phyloP scores from a whole-genome alignment of 2,329 filamentous ascomycete genomes.

The Fusarium sp. region DNA sequence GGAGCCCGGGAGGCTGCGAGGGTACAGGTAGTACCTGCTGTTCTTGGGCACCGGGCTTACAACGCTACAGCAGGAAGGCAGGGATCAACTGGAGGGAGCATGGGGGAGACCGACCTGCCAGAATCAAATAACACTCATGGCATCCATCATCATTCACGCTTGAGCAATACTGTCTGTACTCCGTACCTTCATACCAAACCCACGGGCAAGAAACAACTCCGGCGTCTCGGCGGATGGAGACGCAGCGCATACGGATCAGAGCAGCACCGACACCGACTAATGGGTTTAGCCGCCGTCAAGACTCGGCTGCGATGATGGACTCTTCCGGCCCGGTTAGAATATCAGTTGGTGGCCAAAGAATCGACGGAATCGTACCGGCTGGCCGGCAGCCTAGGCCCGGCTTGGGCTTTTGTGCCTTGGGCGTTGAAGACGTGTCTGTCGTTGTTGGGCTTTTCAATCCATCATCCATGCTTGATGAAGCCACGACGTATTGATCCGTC shows the following conservation, averaged over 20 bases:
- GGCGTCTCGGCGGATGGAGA: slow-evolving; percentile 4
- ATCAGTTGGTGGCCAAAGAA: slow-evolving; percentile 16
- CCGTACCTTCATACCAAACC: neutral
- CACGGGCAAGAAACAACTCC: neutral
- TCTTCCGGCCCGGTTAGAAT: neutral
- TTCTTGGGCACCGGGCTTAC: neutral
- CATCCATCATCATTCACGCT: neutral
- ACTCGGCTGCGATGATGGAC: neutral
- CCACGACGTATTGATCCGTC: slow-evolving; percentile 4
- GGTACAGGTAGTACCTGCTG: slow-evolving; percentile 2
- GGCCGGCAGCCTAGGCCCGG: slow-evolving; percentile 5
- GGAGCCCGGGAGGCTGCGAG: neutral
- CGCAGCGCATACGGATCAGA: slow-evolving; percentile 1
- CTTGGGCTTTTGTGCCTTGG: slow-evolving; percentile 2
- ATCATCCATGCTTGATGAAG: slow-evolving; percentile 2
- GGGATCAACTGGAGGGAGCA: slow-evolving; percentile 23
- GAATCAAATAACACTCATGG: slow-evolving; percentile 4
- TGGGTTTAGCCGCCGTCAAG: slow-evolving; percentile 5
- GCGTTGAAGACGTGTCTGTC: slow-evolving; percentile 11
- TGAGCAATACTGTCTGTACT: neutral
- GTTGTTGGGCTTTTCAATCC: neutral
- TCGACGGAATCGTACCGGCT: slow-evolving; percentile 7
- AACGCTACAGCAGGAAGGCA: slow-evolving; percentile 3
- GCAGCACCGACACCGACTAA: neutral
- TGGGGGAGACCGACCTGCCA: slow-evolving; percentile 22